These are phyloP conservation scores for Pseudozyma tsukubaensis DNA, from an alignment of 1,284 basidiomycete genomes.

Conservation along the genomic window DNA sequence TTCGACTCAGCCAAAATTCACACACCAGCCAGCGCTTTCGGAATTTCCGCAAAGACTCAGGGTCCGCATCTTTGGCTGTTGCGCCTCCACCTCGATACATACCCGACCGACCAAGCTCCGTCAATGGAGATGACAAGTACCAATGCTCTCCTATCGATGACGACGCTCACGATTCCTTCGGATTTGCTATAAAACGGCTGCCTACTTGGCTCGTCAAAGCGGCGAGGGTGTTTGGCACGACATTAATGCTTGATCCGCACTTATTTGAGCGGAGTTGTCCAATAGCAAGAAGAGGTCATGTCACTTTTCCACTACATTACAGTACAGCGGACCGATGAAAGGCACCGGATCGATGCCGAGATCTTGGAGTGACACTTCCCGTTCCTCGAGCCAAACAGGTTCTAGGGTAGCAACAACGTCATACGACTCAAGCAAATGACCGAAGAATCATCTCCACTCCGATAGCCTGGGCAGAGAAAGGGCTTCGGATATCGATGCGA, in stretches of 20 bases:
- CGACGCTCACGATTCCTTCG: too few species aligned
- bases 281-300: too few species aligned
- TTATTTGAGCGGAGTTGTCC: too few species aligned
- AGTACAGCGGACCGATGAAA: too few species aligned
- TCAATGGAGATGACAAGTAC: not conserved
- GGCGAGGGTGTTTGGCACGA: too few species aligned
- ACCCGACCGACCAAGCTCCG: slow-evolving; percentile 9
- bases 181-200: too few species aligned
- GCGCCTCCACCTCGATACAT: slow-evolving; percentile 14
- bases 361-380: not conserved
- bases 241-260: too few species aligned
- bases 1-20: slow-evolving; percentile 8
- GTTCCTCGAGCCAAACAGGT: not conserved
- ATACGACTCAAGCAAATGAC: not conserved
- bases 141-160: not conserved
- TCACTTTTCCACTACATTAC: too few species aligned
- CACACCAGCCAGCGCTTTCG: not conserved
- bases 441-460: not conserved
- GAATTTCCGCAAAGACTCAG: slow-evolving; percentile 1
- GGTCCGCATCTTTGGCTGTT: not conserved
- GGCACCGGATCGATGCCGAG: not conserved
- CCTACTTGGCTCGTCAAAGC: too few species aligned
- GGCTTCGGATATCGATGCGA: slow-evolving; percentile 5
- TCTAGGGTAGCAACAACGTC: not conserved
- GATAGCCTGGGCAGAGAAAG: not conserved